Conservation (phyloP, 352 stramenopile genomes). For the Plasmopara viticola region DNA sequence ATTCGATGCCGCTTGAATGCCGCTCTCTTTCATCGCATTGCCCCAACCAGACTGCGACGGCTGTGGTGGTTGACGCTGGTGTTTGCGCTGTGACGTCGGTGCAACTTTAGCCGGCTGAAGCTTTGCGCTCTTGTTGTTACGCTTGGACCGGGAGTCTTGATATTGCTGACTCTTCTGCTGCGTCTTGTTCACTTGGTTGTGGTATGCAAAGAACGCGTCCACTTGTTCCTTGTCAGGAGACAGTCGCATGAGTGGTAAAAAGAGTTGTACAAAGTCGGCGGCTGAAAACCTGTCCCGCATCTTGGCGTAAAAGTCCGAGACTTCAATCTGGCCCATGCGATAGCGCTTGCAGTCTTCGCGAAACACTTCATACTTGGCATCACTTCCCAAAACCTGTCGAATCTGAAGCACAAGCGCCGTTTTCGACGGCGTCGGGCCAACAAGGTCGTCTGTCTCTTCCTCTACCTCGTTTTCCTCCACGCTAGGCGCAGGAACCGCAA, state of each 20-base stretch:
- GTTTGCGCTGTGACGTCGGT: constrained; percentile 7
- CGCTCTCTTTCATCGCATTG: constrained; percentile 68
- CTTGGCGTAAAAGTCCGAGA: constrained; percentile 71
- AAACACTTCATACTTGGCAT: constrained; percentile 82
- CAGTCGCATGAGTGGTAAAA: constrained; percentile 71
- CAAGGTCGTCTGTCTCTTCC: constrained; percentile 31
- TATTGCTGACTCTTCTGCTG: constrained; percentile 32
- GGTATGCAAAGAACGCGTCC: constrained; percentile 52
- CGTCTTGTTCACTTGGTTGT: constrained; percentile 46
- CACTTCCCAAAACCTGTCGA: constrained; percentile 62
- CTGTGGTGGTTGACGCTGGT: constrained; percentile 28
- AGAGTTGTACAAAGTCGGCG: constrained; percentile 63
- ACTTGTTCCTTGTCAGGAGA: constrained; percentile 63
- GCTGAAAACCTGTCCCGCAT: constrained; percentile 56
- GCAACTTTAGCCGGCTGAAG: constrained; percentile 18
- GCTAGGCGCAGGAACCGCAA: constrained; percentile 8
- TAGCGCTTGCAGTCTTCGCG: constrained; percentile 72
- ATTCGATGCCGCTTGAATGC: constrained; percentile 20
- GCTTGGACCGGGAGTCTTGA: constrained; percentile 36
- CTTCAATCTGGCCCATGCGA: constrained; percentile 41
- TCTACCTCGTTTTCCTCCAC: constrained; percentile 32
- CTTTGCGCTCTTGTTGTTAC: constrained; percentile 33
- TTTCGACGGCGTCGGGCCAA: constrained; percentile 42
- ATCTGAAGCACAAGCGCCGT: constrained; percentile 75
- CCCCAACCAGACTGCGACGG: constrained; percentile 53